Evolutionary conservation across 2,329 filamentous ascomycete species (phyloP).

Genomic region (Botryotinia convoluta): DNA sequence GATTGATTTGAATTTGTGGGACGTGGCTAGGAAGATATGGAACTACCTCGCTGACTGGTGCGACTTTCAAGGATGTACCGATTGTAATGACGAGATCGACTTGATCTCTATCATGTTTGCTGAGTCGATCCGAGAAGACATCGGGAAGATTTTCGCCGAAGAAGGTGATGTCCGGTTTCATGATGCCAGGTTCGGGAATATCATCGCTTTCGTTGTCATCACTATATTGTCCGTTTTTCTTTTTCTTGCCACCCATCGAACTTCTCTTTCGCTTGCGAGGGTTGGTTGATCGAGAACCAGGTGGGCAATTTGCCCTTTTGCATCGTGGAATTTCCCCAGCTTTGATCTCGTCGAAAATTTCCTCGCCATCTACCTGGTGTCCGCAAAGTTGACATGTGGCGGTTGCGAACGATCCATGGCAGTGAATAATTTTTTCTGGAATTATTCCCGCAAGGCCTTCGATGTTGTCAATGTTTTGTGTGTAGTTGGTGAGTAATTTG

Average conservation of each 20-base stretch:
- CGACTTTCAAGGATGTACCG: conserved; percentile 92
- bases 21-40: conserved; percentile 74
- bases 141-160: conserved; percentile 89
- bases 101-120: conserved; percentile 73
- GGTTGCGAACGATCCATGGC: conserved; percentile 92
- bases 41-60: conserved; percentile 89
- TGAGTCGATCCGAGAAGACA: conserved; percentile 75
- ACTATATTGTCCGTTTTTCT: conserved; percentile 34
- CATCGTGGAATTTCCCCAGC: conserved; percentile 76
- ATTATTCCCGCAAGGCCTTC: conserved; percentile 82
- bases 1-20: conserved; percentile 87
- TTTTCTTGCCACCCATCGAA: conserved; percentile 50
- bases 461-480: conserved; percentile 97
- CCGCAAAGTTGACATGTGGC: conserved; percentile 84
- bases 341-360: conserved; percentile 76
- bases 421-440: conserved; percentile 83
- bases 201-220: conserved; percentile 55
- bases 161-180: conserved; percentile 98
- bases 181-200: conserved; percentile 70
- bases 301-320: conserved; percentile 58
- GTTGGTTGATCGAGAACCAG: conserved; percentile 48
- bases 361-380: conserved; percentile 69
- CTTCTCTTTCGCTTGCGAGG: conserved; percentile 57
- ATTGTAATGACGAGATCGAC: conserved; percentile 94
- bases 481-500: conserved; percentile 94